phyloP scores from a whole-genome alignment of 2,329 filamentous ascomycete species.

The Penicillium sp. region DNA sequence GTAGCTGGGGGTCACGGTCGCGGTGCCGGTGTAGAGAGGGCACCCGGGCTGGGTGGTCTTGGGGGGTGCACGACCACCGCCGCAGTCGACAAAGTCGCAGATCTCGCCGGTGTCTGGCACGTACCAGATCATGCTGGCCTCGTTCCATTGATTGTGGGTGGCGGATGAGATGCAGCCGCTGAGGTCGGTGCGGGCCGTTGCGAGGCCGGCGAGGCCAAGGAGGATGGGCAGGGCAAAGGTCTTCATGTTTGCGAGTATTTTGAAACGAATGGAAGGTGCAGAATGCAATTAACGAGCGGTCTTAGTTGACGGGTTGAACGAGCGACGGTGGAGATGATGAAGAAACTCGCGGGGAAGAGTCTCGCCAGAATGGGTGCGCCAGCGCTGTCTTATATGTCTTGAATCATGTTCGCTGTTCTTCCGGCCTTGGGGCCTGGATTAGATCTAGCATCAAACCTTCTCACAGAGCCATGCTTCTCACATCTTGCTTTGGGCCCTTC shows the following conservation, averaged over 20 bases:
- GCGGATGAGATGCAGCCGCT: conserved; percentile 30
- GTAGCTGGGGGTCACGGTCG: conserved; percentile 26
- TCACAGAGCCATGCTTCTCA: not conserved
- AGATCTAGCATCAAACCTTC: conserved; percentile 9
- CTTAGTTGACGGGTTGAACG: not conserved
- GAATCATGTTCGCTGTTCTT: not conserved
- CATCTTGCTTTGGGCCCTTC: not conserved
- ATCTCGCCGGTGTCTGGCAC: conserved; percentile 66
- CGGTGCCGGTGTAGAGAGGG: conserved; percentile 29
- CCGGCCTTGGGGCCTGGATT: conserved; percentile 1
- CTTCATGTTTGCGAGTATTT: conserved; percentile 23
- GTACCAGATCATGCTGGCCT: conserved; percentile 52
- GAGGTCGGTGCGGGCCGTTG: conserved; percentile 29
- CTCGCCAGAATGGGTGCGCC: not conserved
- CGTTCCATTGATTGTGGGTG: conserved; percentile 29
- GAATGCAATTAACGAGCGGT: conserved; percentile 3
- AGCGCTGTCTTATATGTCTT: conserved; percentile 3
- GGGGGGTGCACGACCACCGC: conserved; percentile 65
- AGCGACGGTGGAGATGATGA: not conserved
- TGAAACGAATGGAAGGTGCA: conserved; percentile 8
- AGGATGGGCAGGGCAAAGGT: conserved; percentile 19
- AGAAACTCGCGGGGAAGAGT: not conserved
- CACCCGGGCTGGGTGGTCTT: conserved; percentile 67
- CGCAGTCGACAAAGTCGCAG: conserved; percentile 67
- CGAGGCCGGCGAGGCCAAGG: conserved; percentile 19